Evolutionary conservation across 495 filamentous ascomycete genomes (phyloP).

Genomic region (Penicillium cinerascens): DNA sequence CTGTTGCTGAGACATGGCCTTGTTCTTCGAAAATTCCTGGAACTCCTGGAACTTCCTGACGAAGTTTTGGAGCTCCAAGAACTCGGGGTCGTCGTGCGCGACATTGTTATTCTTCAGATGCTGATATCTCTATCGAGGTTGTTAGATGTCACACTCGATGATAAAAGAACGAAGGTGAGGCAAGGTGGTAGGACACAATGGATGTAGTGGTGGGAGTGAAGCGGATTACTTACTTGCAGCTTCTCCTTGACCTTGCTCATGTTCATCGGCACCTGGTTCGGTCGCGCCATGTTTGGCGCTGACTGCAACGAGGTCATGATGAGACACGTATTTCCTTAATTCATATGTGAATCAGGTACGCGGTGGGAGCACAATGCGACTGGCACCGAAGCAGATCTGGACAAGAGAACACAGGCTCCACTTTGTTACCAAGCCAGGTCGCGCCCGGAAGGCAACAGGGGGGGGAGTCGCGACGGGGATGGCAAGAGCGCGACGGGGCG

Average conservation of each 20-base stretch:
- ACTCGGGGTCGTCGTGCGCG: neutral
- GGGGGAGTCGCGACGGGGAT: constrained; percentile 5
- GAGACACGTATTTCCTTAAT: constrained; percentile 31
- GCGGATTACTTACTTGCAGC: constrained; percentile 46
- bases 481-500: constrained; percentile 10
- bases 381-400: constrained; percentile 6
- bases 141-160: neutral
- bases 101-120: neutral
- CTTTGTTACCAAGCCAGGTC: constrained; percentile 18
- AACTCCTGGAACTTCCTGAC: neutral
- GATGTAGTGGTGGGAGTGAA: neutral
- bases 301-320: constrained; percentile 78
- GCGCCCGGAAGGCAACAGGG: constrained; percentile 16
- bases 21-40: constrained; percentile 5
- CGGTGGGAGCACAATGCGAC: constrained; percentile 22
- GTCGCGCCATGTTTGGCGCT: constrained; percentile 59
- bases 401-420: constrained; percentile 19
- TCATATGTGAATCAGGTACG: constrained; percentile 29
- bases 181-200: neutral
- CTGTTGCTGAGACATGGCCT: constrained; percentile 26
- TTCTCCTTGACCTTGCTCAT: constrained; percentile 56
- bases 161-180: neutral
- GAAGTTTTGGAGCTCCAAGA: neutral
- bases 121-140: constrained; percentile 29
- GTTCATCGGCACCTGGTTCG: constrained; percentile 51